Evolutionary conservation across 2,329 filamentous ascomycete species (phyloP).

Genomic region (Gyromitra esculenta): DNA sequence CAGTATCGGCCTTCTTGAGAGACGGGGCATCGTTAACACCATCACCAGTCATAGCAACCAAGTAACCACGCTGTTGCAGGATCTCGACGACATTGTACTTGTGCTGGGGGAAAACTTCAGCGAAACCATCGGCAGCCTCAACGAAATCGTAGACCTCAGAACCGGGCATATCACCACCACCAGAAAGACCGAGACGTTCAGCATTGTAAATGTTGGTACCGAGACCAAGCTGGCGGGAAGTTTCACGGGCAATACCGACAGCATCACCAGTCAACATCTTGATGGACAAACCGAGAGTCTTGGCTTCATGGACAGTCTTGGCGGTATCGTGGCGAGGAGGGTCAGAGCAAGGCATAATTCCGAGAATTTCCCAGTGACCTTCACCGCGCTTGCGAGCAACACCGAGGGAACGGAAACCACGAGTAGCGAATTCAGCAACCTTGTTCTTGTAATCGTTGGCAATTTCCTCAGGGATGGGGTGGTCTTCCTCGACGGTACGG

Average conservation of each 20-base stretch:
- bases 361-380: conserved; percentile 87
- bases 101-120: conserved; percentile 93
- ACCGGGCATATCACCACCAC: conserved; percentile 90
- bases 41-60: conserved; percentile 96
- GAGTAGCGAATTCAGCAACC: conserved; percentile 87
- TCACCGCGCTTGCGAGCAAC: conserved; percentile 88
- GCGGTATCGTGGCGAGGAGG: conserved; percentile 90
- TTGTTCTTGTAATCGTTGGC: conserved; percentile 90
- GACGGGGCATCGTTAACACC: conserved; percentile 95
- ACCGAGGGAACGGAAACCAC: conserved; percentile 93
- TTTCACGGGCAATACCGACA: conserved; percentile 91
- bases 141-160: conserved; percentile 96
- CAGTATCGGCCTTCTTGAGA: conserved; percentile 93
- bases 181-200: conserved; percentile 88
- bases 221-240: conserved; percentile 87
- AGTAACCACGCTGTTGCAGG: conserved; percentile 89
- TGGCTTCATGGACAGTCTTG: conserved; percentile 89
- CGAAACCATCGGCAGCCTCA: conserved; percentile 92
- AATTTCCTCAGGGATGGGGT: conserved; percentile 78
- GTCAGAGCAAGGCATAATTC: conserved; percentile 94
- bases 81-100: conserved; percentile 96
- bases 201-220: conserved; percentile 95
- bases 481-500: conserved; percentile 86
- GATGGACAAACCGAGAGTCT: conserved; percentile 85
- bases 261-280: conserved; percentile 98